Conservation (phyloP, 139 green algal species). For the Coelastrella sp. region DNA sequence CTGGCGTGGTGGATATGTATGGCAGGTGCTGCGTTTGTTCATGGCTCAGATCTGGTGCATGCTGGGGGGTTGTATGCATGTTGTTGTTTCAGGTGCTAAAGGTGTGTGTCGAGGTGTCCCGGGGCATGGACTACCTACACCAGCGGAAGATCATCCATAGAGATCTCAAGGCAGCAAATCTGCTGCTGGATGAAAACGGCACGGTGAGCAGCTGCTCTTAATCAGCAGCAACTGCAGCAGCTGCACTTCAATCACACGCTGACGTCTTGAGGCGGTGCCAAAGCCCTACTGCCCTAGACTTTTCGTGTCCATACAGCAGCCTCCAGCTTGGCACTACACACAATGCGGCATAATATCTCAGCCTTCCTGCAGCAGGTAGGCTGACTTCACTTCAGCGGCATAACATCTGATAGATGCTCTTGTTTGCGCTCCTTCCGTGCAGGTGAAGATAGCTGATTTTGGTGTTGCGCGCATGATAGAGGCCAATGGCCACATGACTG, state of each 20-base stretch:
- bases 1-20: neutral
- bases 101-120: slow-evolving; percentile 87
- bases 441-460: slow-evolving; percentile 97
- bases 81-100: slow-evolving; percentile 79
- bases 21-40: neutral
- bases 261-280: no score
- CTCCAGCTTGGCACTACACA: neutral
- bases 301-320: neutral
- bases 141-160: slow-evolving; percentile 97
- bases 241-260: neutral
- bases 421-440: neutral
- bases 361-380: neutral
- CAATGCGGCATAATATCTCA: neutral
- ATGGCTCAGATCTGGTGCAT: neutral
- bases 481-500: slow-evolving; percentile 93
- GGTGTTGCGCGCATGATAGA: slow-evolving; percentile 95
- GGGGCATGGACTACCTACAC: slow-evolving; percentile 99
- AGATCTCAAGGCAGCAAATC: slow-evolving; percentile 93
- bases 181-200: slow-evolving; percentile 96
- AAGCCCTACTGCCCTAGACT: neutral
- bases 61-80: neutral
- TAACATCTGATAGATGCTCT: neutral
- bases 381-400: no score
- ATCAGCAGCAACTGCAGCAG: neutral
- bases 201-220: slow-evolving; percentile 61